phyloP scores from a whole-genome alignment of 208 protist species.

The Tritrichomonas musculus region DNA sequence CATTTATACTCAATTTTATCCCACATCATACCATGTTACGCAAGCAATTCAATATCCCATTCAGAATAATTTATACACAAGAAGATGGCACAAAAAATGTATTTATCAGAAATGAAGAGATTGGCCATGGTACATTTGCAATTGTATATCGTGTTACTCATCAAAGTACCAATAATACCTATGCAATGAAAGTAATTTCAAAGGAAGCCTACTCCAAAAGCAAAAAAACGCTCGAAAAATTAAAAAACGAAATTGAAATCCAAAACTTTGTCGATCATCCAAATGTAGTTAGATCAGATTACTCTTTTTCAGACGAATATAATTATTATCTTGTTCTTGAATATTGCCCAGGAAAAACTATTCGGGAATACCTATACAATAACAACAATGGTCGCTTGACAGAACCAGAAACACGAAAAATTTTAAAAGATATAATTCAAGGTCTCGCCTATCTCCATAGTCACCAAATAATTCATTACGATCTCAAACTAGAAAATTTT shows the following conservation, averaged over 20 bases:
- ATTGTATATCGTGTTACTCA: not conserved
- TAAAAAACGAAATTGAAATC: slow-evolving; percentile 89
- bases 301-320: slow-evolving; percentile 82
- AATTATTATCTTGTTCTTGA: not conserved
- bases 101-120: not conserved
- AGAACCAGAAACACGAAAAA: not conserved
- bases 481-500: slow-evolving; percentile 44
- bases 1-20: too few species aligned
- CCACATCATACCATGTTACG: too few species aligned
- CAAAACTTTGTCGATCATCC: slow-evolving; percentile 81
- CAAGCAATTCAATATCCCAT: too few species aligned
- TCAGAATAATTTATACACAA: too few species aligned
- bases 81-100: too few species aligned
- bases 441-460: slow-evolving; percentile 56
- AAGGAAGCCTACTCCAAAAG: not conserved
- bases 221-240: slow-evolving; percentile 45
- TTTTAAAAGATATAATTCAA: not conserved
- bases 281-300: slow-evolving; percentile 86
- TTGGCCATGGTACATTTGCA: not conserved
- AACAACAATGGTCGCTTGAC: not conserved
- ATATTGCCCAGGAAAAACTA: too few species aligned
- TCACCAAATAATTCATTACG: slow-evolving; percentile 56
- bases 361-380: not conserved
- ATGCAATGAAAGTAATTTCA: not conserved
- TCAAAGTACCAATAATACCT: not conserved